Base-by-base conservation (phyloP, 768 basidiomycete species). In the Porpolomopsis calyptriformis region DNA sequence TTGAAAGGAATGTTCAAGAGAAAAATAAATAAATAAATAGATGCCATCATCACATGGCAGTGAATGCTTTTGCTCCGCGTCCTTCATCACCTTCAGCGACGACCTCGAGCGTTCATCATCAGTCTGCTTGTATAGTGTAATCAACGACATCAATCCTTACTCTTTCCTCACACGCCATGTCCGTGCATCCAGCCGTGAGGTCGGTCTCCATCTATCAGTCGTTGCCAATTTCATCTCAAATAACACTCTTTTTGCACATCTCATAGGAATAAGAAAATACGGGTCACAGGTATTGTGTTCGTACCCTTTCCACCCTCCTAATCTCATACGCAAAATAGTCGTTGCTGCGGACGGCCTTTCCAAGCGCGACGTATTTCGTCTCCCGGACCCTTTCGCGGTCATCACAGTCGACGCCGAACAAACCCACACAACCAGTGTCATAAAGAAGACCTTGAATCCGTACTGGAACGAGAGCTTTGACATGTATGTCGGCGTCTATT, bases 401-500 rank as follows among this genome's bases (percentile, higher is more conserved):
- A 85, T 99, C 63, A 97, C 94, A 18, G 92, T 98, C 35, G 96
- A 99, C 55, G 90, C 91, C 3, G 92, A 96, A 63, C 93, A 97
- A 64, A 98, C 93, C 0, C 85, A 90, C 54, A 94, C 94, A 1
- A 98, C 93, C 12, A 89, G 86, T 46, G 94, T 94, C 25, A 96
- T 98, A 59, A 97, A 91, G 73, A 93, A 89, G 68, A 90, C 89
- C 0, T 65, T 92, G 39, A 92, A 91, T 64, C 87, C 92, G 0
- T 93, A 94, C 64, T 96, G 92, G 92, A 94, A 90, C 60, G 94
- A 97, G 69, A 87, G 85, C 59, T 98, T 99, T 64, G 94, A 98
- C 60, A 85, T 99, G 93, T 94, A 51, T 57, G 85, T 61, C 4
- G 4, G 8, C 20, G 16, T 6, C 37, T 4, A 42, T 33, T 34